Evolutionary conservation across 2,329 filamentous ascomycete genomes (phyloP), one percentile per base, ranked within the genome.

Genomic region (Diaporthe vexans): DNA sequence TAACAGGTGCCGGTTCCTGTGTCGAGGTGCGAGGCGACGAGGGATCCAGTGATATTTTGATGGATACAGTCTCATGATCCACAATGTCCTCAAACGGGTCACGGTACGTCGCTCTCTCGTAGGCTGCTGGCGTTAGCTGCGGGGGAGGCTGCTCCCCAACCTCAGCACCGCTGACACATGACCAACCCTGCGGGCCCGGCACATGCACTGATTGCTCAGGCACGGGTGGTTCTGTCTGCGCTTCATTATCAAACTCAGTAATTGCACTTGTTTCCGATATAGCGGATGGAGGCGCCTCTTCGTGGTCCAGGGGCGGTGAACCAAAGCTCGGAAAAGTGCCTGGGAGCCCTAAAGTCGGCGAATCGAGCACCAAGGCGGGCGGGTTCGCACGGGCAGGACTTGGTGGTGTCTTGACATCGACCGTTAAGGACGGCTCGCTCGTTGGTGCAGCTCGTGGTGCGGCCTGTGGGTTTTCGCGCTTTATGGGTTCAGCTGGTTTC

Each of bases 181-280:
- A 56, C 26, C 71, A 33, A n/a, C 59, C 56, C 10, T 73, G 65
- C 35, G 61, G 21, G 33, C 78, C 67, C 71, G 73, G 76, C 61
- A 68, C 67, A n/a, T 72, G 73, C 58, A 76, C 73, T 54, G 73
- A 76, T 59, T 61, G 77, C 74, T 78, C 79, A 52, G 72, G 84
- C 21, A 84, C 78, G 0, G 87, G 84, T 1, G 88, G 83, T 59
- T 91, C 89, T 1, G 88, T 90, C 80, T 95, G 93, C 29, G 91
- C 88, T 77, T 95, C 93, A n/a, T 87, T 88, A 77, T 95, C 94
- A 77, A 95, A 94, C 78, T 94, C 91, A 0, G 93, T 94, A 10
- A 88, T 88, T 56, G 87, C 87, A n/a, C 91, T 92, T 8, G 83
- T 84, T 61, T 84, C 84, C 8, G 93, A 93, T 19, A 90, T 80